Conservation (phyloP, 352 stramenopile species). For the Phytophthora macrochlamydospora region DNA sequence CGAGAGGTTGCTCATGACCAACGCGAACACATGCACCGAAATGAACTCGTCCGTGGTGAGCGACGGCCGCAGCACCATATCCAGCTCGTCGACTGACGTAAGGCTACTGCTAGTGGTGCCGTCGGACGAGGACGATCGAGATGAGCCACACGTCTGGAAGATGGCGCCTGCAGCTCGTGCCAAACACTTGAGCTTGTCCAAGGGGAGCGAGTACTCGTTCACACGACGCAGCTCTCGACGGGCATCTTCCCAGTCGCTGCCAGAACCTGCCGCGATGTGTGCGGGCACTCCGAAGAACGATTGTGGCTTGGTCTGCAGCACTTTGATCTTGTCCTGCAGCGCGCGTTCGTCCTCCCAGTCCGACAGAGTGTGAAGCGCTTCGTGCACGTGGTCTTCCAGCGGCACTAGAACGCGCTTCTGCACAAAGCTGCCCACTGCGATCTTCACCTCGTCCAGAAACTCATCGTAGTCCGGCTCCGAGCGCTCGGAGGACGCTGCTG, state of each 20-base stretch:
- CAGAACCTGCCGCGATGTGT: slow-evolving; percentile 43
- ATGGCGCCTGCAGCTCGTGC: slow-evolving; percentile 59
- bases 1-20: slow-evolving; percentile 55
- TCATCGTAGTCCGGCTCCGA: slow-evolving; percentile 59
- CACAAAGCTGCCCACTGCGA: slow-evolving; percentile 53
- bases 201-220: slow-evolving; percentile 60
- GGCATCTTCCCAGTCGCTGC: slow-evolving; percentile 62
- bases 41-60: slow-evolving; percentile 77
- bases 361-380: slow-evolving; percentile 55
- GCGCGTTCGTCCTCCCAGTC: slow-evolving; percentile 51
- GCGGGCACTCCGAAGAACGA: slow-evolving; percentile 59
- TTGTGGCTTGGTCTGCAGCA: slow-evolving; percentile 56
- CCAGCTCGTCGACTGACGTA: slow-evolving; percentile 42
- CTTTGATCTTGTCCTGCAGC: slow-evolving; percentile 60
- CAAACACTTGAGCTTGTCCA: slow-evolving; percentile 80
- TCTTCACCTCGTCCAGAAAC: slow-evolving; percentile 64
- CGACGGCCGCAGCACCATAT: slow-evolving; percentile 38
- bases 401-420: slow-evolving; percentile 58
- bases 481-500: slow-evolving; percentile 31
- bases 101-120: slow-evolving; percentile 34
- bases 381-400: slow-evolving; percentile 67
- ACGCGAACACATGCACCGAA: slow-evolving; percentile 60
- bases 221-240: slow-evolving; percentile 55
- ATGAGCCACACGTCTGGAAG: slow-evolving; percentile 48
- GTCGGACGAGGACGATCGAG: slow-evolving; percentile 21